Percentiles rank a stretch among this genome's conserved stretches.
Conservation (phyloP, 352 stramenopile genomes). For the Pythium diclinum region DNA sequence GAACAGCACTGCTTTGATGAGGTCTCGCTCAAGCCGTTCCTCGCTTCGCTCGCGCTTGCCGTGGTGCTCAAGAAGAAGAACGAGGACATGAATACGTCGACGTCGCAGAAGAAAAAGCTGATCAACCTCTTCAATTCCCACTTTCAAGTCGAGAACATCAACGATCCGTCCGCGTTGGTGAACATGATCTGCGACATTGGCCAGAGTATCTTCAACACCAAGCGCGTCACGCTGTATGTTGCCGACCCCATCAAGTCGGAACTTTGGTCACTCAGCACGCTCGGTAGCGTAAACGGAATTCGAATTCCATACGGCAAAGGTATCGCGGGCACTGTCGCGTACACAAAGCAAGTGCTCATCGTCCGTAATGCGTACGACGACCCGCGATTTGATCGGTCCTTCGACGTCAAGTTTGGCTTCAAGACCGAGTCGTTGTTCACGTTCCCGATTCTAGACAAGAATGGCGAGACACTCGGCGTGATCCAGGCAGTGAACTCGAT, state of each 20-base stretch:
- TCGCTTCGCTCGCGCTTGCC: slow-evolving; percentile 42
- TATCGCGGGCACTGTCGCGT: slow-evolving; percentile 70
- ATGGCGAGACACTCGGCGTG: slow-evolving; percentile 64
- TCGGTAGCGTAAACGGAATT: slow-evolving; percentile 68
- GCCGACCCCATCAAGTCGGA: slow-evolving; percentile 73
- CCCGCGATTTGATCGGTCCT: slow-evolving; percentile 71
- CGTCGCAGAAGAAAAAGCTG: slow-evolving; percentile 63
- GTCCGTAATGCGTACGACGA: slow-evolving; percentile 76
- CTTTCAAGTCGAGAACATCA: slow-evolving; percentile 64
- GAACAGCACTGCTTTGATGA: slow-evolving; percentile 23
- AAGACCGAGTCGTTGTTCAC: slow-evolving; percentile 76
- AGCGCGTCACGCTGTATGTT: slow-evolving; percentile 67
- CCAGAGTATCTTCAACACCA: slow-evolving; percentile 64
- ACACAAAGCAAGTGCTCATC: slow-evolving; percentile 53
- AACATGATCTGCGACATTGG: slow-evolving; percentile 74
- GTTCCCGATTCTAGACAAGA: slow-evolving; percentile 66
- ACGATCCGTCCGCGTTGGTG: slow-evolving; percentile 65
- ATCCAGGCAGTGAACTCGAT: slow-evolving; percentile 61
- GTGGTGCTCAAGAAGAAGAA: slow-evolving; percentile 51
- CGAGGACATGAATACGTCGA: slow-evolving; percentile 57
- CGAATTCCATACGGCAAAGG: slow-evolving; percentile 70
- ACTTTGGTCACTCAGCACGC: slow-evolving; percentile 67
- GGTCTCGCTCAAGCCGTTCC: slow-evolving; percentile 44
- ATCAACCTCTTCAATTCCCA: slow-evolving; percentile 61
- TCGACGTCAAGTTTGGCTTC: slow-evolving; percentile 82